Percentiles rank a stretch among this genome's conserved stretches.
phyloP scores from a whole-genome alignment of 768 basidiomycete species.

The Hysterangium stoloniferum region DNA sequence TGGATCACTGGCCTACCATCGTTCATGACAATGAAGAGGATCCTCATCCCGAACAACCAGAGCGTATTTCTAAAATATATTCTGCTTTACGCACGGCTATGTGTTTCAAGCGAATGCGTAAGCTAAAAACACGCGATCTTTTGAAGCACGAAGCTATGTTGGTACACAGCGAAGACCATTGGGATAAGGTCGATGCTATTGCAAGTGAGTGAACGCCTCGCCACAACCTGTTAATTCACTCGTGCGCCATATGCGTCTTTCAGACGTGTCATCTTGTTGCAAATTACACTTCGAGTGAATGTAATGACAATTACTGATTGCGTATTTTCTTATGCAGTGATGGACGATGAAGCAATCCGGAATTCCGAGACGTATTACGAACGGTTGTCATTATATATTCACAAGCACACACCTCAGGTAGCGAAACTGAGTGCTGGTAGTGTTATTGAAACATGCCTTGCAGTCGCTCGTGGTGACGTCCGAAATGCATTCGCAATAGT shows the following conservation, averaged over 20 bases:
- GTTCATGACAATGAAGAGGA: constrained; percentile 40
- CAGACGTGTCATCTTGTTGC: neutral
- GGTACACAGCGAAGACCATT: constrained; percentile 86
- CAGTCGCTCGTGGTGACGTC: constrained; percentile 74
- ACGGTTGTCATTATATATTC: constrained; percentile 86
- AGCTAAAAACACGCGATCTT: constrained; percentile 67
- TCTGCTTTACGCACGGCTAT: constrained; percentile 51
- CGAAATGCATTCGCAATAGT: constrained; percentile 92
- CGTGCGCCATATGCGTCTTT: neutral
- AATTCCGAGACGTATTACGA: constrained; percentile 82
- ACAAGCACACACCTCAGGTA: constrained; percentile 72
- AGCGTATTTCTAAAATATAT: constrained; percentile 73
- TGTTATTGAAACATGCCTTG: constrained; percentile 82
- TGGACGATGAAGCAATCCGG: constrained; percentile 66
- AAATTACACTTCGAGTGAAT: neutral
- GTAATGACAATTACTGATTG: neutral
- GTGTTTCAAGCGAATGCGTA: constrained; percentile 64
- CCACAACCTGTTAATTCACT: neutral
- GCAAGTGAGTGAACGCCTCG: constrained; percentile 49
- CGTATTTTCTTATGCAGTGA: constrained; percentile 38
- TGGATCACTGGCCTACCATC: constrained; percentile 62
- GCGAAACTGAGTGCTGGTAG: constrained; percentile 91
- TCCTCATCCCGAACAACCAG: constrained; percentile 66
- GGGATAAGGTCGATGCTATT: constrained; percentile 82
- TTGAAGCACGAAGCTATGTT: constrained; percentile 73